Conservation (phyloP, 768 basidiomycete genomes). For the Tricholoma saponaceum region DNA sequence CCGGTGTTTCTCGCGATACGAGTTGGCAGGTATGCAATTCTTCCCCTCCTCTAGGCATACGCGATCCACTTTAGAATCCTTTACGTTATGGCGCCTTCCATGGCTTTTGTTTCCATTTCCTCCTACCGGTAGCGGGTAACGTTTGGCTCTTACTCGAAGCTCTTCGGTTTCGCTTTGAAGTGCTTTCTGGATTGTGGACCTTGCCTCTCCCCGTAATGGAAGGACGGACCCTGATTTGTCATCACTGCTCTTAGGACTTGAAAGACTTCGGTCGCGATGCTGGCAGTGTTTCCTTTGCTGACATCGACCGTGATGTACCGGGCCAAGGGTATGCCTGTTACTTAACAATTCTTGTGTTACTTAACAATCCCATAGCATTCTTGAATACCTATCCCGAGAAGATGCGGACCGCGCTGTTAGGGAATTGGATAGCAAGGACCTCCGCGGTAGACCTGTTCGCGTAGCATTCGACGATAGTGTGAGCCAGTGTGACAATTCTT, state of each 20-base stretch:
- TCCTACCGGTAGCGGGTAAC: slow-evolving; percentile 10
- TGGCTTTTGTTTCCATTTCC: slow-evolving; percentile 17
- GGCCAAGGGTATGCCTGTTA: slow-evolving; percentile 73
- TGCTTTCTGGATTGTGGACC: slow-evolving; percentile 15
- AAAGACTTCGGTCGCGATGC: slow-evolving; percentile 97
- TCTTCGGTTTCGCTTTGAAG: slow-evolving; percentile 6
- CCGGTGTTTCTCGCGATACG: slow-evolving; percentile 88
- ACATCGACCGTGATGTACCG: slow-evolving; percentile 83
- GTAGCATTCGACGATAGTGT: slow-evolving; percentile 66
- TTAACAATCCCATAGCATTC: slow-evolving; percentile 48
- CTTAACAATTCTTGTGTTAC: neutral
- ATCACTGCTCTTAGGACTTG: slow-evolving; percentile 71
- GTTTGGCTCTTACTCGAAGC: slow-evolving; percentile 10
- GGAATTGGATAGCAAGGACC: slow-evolving; percentile 80
- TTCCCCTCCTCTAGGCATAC: slow-evolving; percentile 20
- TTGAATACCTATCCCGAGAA: slow-evolving; percentile 84
- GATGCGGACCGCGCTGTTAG: slow-evolving; percentile 94
- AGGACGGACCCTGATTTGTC: slow-evolving; percentile 41
- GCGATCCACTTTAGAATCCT: slow-evolving; percentile 15
- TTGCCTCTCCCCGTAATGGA: slow-evolving; percentile 22
- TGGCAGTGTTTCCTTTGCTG: slow-evolving; percentile 90
- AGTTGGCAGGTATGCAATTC: slow-evolving; percentile 93
- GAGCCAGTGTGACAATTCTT: slow-evolving; percentile 16
- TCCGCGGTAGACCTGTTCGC: slow-evolving; percentile 78
- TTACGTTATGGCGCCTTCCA: slow-evolving; percentile 18